Evolutionary conservation across 768 basidiomycete species (phyloP).

Genomic region (Trametes gibbosa): DNA sequence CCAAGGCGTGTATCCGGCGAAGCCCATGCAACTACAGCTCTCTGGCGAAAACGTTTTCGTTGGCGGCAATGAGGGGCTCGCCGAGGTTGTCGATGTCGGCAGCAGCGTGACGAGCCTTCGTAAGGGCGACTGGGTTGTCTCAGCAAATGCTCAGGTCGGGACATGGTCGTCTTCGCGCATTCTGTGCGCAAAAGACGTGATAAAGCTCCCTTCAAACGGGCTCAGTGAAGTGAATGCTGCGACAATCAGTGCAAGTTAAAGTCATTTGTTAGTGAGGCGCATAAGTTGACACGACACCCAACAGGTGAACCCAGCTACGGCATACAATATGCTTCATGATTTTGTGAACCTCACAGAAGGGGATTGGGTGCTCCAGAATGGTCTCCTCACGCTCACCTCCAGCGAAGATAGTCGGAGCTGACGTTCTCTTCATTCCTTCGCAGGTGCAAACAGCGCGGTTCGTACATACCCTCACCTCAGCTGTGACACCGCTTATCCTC

Average conservation of each 20-base stretch:
- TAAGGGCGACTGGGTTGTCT: slow-evolving; percentile 71
- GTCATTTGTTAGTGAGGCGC: neutral
- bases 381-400: slow-evolving; percentile 24
- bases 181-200: slow-evolving; percentile 52
- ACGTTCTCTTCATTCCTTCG: neutral
- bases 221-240: slow-evolving; percentile 68
- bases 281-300: neutral
- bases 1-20: slow-evolving; percentile 78
- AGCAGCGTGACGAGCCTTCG: slow-evolving; percentile 45
- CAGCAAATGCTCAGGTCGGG: slow-evolving; percentile 65
- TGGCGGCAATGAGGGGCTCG: slow-evolving; percentile 78
- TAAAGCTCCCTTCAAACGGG: slow-evolving; percentile 51
- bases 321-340: slow-evolving; percentile 76
- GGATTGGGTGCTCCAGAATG: slow-evolving; percentile 85
- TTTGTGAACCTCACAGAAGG: slow-evolving; percentile 62
- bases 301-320: slow-evolving; percentile 82
- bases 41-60: slow-evolving; percentile 46
- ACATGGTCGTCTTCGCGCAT: slow-evolving; percentile 68
- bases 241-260: slow-evolving; percentile 59
- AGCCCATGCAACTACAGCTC: slow-evolving; percentile 39
- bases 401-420: neutral
- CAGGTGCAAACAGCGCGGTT: slow-evolving; percentile 66
- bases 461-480: slow-evolving; percentile 20
- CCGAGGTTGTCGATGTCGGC: slow-evolving; percentile 61
- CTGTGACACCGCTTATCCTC: neutral